Conservation (phyloP, 306 rosid genomes). For the Quercus ilex region DNA sequence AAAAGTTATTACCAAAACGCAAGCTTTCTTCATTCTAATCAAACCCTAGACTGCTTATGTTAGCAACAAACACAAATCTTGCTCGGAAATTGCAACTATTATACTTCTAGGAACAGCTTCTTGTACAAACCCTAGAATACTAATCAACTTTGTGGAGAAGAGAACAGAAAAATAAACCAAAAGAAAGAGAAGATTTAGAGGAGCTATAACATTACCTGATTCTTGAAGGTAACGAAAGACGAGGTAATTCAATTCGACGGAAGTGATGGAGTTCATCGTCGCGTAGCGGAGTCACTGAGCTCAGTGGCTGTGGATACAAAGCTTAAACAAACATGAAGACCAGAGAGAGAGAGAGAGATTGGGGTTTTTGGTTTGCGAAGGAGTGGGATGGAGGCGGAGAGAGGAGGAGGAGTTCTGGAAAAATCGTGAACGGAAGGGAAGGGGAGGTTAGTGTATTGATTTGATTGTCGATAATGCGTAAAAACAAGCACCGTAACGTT, state of each 20-base stretch:
- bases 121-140: slow-evolving; percentile 23
- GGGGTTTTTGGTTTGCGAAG: too few relatives aligned
- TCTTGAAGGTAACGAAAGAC: slow-evolving; percentile 92
- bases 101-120: not conserved
- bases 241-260: slow-evolving; percentile 82
- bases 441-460: too few relatives aligned
- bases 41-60: slow-evolving; percentile 29
- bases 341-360: not conserved
- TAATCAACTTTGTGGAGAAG: not conserved
- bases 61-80: slow-evolving; percentile 1
- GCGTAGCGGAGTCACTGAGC: slow-evolving; percentile 33
- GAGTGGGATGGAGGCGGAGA: too few relatives aligned
- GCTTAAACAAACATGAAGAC: slow-evolving; percentile 37
- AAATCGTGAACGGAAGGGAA: not conserved
- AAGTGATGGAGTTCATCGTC: slow-evolving; percentile 64
- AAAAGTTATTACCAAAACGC: not conserved
- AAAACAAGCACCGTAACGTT: too few relatives aligned
- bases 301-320: slow-evolving; percentile 17
- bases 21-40: not conserved
- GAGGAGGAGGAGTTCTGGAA: not conserved
- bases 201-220: slow-evolving; percentile 53
- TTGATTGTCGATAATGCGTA: too few relatives aligned
- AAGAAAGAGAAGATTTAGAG: not conserved
- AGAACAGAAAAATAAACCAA: not conserved
- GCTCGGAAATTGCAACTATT: slow-evolving; percentile 4